Evolutionary conservation across 495 filamentous ascomycete genomes (phyloP), one percentile per base, ranked within the genome.

Genomic region (Penicillium coffeae): DNA sequence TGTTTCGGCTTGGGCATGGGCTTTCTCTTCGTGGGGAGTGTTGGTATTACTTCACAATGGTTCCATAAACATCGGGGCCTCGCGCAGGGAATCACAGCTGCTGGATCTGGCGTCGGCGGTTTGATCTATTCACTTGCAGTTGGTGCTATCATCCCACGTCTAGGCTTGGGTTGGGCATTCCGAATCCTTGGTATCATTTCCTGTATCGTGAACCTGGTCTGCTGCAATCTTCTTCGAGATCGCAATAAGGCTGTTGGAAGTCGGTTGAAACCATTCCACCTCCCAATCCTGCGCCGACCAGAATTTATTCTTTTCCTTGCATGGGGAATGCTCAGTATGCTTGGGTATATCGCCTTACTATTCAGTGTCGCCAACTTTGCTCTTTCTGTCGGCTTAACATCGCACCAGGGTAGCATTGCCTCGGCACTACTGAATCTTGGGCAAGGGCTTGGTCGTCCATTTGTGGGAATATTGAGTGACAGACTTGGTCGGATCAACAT

Each of bases 331-430:
- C 77, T 91, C 49, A 82, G 76, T 44, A 79, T 90, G 71, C 72
- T 93, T 10, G 85, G 84, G 13, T 93, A 93, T 53, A 74, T 88
- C 38, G 83, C 86, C 9, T 71, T 93, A 8, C 64, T 92, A 19
- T 92, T 89, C 69, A 88, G 85, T 33, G 69, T 94, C 22, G 79
- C 86, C 13, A 84, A 86, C 51, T 93, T 87, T 61, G 82, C 84
- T 3, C 66, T 75, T 30, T 75, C 76, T 1, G 73, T 90, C 13
- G 88, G 89, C 3, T 76, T 92, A 21, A 73, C 74, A 0, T 68
- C 81, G 1, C 73, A 74, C 20, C 86, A 92, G 62, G 87, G 82
- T 3, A 85, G 84, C 22, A 69, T 88, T 38, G 75, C 88, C 12
- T 80, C 81, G 1, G 89, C 89, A 2, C 61, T 93, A 18, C 72